Conservation (phyloP, 2,329 filamentous ascomycete genomes). For the Neofusicoccum laricinum region DNA sequence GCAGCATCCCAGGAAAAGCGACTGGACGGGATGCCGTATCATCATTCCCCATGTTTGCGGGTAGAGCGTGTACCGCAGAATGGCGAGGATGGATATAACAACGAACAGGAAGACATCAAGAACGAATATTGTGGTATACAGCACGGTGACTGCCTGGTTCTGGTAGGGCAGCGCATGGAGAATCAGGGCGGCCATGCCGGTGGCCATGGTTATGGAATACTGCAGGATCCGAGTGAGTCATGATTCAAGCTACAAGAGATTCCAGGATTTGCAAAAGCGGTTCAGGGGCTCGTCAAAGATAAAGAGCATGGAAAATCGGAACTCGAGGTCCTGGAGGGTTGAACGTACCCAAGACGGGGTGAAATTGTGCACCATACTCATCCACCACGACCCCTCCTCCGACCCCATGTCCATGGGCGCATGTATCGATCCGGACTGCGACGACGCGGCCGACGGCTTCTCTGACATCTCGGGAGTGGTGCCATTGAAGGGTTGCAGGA, state of each 20-base stretch:
- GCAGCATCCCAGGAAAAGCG: constrained; percentile 64
- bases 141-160: constrained; percentile 54
- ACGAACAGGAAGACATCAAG: constrained; percentile 60
- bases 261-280: not conserved
- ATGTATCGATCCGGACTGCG: constrained; percentile 2
- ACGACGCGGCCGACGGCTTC: constrained; percentile 14
- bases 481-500: not conserved
- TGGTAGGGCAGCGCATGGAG: constrained; percentile 62
- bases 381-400: not conserved
- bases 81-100: constrained; percentile 52
- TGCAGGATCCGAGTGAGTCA: not conserved
- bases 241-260: not conserved
- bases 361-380: constrained; percentile 28
- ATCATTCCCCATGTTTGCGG: constrained; percentile 65
- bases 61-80: constrained; percentile 62
- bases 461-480: constrained; percentile 2
- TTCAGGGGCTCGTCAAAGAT: too few species aligned
- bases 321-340: not conserved
- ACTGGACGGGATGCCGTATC: constrained; percentile 65
- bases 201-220: constrained; percentile 55
- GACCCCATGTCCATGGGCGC: not conserved
- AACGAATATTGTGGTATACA: constrained; percentile 60
- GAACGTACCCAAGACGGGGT: constrained; percentile 30
- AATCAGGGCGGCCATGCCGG: constrained; percentile 64
- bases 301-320: constrained; percentile 1